Evolutionary conservation across 1,139 yeast species (phyloP), one percentile per base, ranked within the genome.

Genomic region (Yamadazyma kanchanaburiensis): DNA sequence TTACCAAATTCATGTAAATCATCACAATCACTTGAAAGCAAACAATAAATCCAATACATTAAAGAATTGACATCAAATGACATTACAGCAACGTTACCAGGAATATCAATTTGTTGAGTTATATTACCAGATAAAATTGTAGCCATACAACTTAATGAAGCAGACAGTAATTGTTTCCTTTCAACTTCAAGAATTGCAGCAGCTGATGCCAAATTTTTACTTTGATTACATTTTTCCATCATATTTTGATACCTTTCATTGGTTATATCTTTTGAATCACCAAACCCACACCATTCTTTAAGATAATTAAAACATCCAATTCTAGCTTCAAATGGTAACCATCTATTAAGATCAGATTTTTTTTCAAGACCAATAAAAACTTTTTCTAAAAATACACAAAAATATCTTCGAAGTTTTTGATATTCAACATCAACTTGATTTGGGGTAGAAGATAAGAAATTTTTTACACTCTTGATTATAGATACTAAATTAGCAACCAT

Each of bases 281-380:
- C 97, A 37, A 76, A 78, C 0, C 95, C 95, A 55, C 96, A 87
- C 99, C 99, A 94, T 49, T 86, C 95, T 42, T 84, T 88, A 38
- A 91, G 63, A 48, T 76, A 81, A 27, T 80, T 77, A 57, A 87
- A 88, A 43, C 94, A 83, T 1, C 88, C 83, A 15, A 85, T 78
- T 35, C 96, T 67, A 7, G 91, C 94, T 45, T 82, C 89, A 51
- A 88, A 88, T 1, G 95, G 91, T 15, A 89, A 62, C 76, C 91
- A 77, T 27, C 64, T 64, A 26, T 60, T 49, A 28, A 63, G 40
- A 14, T 68, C 71, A 5, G 74, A 58, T 19, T 53, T 53, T 21
- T 63, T 63, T 43, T 61, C 58, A 28, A 77, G 52, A 14, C 85
- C 77, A 6, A 62, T 51, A 43, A 77, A 86, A 11, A 83, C 76